Base-by-base conservation (phyloP, 345 rosid genomes). In the Syzygium oleosum region DNA sequence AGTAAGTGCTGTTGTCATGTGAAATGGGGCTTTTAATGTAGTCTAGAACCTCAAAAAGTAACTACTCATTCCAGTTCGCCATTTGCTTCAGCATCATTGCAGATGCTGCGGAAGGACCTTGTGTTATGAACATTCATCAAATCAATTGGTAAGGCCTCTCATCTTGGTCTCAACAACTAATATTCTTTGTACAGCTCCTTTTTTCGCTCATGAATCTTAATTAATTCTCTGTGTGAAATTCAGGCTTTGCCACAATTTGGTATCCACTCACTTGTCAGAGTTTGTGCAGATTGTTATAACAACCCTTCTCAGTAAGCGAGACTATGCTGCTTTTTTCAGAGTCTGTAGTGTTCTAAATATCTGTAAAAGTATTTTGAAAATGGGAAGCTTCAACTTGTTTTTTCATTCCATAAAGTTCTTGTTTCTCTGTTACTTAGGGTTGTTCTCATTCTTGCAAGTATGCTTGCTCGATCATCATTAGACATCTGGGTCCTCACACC, bases 81-180 rank as follows among this genome's bases (percentile, higher is more conserved):
- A 73, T 43, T 84, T 51, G 61, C 91, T 91, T 91, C 91, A 94
- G 98, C 97, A 95, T 92, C 98, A 95, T 89, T 95, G 98, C 88
- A 93, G 97, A 84, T 88, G 96, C 88, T 95, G 97, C 87, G 96
- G 98, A 58, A 92, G 94, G 91, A 94, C 96, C 14, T 88, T 95
- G 80, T 94, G 98, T 91, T 89, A 90, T 16, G 98, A 95, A 77
- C 98, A 95, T 90, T 95, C 98, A 5, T 92, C 98, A 41, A 87
- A 90, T 90, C 96, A 95, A 89, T 93, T 94, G 98, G 98, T 95
- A 46, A 34, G 80, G 46, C 49, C 2, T 34, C 83, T 73, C 83
- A 19, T 16, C 83, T 38, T 11, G 14, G 83, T 73, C 83, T 73
- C 49, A 73, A 73, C 83, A 31, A 38, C 83, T 38, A 38, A 38